phyloP scores from a whole-genome alignment of 805 yeast species.

The Kuraishia capsulata region DNA sequence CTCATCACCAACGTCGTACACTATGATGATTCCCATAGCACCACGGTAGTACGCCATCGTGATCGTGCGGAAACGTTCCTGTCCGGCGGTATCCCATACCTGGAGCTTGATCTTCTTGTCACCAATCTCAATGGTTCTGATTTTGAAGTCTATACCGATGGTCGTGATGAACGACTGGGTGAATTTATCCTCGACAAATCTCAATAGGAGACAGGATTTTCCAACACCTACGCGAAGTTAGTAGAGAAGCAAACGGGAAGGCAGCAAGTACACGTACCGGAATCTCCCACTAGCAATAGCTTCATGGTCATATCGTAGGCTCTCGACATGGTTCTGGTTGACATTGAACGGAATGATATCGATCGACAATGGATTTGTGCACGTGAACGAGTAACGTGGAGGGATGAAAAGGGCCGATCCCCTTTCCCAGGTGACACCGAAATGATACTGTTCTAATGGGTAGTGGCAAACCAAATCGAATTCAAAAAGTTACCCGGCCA shows the following conservation, averaged over 20 bases:
- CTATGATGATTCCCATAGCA: slow-evolving; percentile 79
- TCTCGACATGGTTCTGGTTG: slow-evolving; percentile 57
- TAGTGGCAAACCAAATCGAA: too few species aligned
- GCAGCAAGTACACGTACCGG: slow-evolving; percentile 33
- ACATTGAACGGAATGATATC: too few species aligned
- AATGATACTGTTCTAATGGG: too few species aligned
- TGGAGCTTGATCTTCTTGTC: slow-evolving; percentile 91
- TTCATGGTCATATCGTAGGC: slow-evolving; percentile 88
- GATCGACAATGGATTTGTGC: slow-evolving; percentile 1
- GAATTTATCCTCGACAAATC: slow-evolving; percentile 95
- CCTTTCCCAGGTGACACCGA: too few species aligned
- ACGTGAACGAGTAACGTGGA: background rate
- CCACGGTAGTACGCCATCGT: slow-evolving; percentile 91
- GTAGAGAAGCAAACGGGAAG: background rate
- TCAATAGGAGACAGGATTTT: slow-evolving; percentile 78
- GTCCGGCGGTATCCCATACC: slow-evolving; percentile 98
- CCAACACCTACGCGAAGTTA: slow-evolving; percentile 46
- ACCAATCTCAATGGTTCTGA: slow-evolving; percentile 88
- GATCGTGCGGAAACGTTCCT: slow-evolving; percentile 89
- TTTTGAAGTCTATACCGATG: slow-evolving; percentile 96
- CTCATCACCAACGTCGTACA: slow-evolving; percentile 81
- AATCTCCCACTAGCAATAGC: slow-evolving; percentile 87
- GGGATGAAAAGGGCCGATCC: too few species aligned
- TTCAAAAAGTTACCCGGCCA: too few species aligned
- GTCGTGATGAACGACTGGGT: slow-evolving; percentile 96